Evolutionary conservation across 1,139 yeast species (phyloP).

Genomic region (Arxiozyma telluris): DNA sequence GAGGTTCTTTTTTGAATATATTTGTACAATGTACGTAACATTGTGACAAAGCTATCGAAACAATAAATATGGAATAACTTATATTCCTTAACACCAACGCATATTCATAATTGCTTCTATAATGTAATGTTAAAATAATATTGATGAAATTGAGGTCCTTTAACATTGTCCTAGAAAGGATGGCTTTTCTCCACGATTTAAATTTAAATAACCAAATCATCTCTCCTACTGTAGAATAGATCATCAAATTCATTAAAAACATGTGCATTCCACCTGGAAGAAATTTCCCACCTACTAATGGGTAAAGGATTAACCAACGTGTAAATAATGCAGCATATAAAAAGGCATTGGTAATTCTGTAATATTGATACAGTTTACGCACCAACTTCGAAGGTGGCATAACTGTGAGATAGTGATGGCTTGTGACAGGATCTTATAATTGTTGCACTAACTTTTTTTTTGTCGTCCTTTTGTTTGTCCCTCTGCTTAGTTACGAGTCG

Average conservation of each 20-base stretch:
- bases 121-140: slow-evolving; percentile 37
- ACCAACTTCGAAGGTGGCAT: not conserved
- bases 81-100: slow-evolving; percentile 27
- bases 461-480: too few species aligned
- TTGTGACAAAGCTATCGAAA: slow-evolving; percentile 23
- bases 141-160: slow-evolving; percentile 41
- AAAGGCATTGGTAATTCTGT: slow-evolving; percentile 33
- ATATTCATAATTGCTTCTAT: slow-evolving; percentile 40
- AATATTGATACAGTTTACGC: slow-evolving; percentile 21
- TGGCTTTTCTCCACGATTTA: slow-evolving; percentile 17
- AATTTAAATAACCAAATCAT: slow-evolving; percentile 22
- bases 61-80: slow-evolving; percentile 29
- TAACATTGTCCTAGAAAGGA: slow-evolving; percentile 15
- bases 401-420: not conserved
- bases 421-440: not conserved
- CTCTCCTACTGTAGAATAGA: slow-evolving; percentile 17
- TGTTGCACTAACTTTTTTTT: not conserved
- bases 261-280: slow-evolving; percentile 65
- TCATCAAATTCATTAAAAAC: slow-evolving; percentile 37
- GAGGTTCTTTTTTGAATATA: slow-evolving; percentile 29
- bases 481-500: too few species aligned
- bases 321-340: slow-evolving; percentile 46
- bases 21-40: slow-evolving; percentile 22
- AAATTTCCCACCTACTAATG: slow-evolving; percentile 52
- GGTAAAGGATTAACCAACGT: slow-evolving; percentile 45